Evolutionary conservation across 192 early-diverging fungal species (phyloP).

Genomic region (Dissophora globulifera): DNA sequence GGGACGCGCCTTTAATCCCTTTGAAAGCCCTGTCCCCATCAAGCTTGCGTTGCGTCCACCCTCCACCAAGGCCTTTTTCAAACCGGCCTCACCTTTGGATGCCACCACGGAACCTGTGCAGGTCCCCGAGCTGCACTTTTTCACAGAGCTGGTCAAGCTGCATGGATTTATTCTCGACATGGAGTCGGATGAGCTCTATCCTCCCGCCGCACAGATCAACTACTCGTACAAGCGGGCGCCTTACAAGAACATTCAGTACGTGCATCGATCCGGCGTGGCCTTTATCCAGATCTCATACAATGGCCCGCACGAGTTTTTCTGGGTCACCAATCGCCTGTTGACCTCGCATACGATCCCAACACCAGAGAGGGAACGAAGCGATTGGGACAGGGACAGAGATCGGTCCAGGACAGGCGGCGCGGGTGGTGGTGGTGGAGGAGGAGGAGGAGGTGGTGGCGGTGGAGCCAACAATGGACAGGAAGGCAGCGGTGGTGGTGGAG

Average conservation of each 20-base stretch:
- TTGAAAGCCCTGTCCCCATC: constrained; percentile 81
- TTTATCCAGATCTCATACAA: constrained; percentile 86
- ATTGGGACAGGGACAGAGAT: constrained; percentile 54
- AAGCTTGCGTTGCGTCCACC: constrained; percentile 72
- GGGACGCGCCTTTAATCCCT: constrained; percentile 86
- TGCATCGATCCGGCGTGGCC: constrained; percentile 89
- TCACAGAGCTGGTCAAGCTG: constrained; percentile 81
- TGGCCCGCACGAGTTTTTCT: constrained; percentile 77
- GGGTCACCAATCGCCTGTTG: constrained; percentile 88
- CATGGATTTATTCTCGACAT: constrained; percentile 92
- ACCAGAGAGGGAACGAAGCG: constrained; percentile 50
- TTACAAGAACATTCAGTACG: constrained; percentile 87
- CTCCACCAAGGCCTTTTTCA: constrained; percentile 54
- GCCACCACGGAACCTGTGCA: constrained; percentile 47
- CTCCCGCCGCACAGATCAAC: constrained; percentile 63
- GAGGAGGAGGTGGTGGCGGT: no score
- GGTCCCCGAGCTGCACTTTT: constrained; percentile 72
- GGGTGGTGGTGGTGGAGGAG: constrained; percentile 1
- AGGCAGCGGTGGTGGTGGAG: neutral
- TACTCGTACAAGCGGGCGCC: constrained; percentile 71
- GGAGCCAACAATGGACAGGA: neutral
- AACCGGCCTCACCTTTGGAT: constrained; percentile 16
- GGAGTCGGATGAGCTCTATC: constrained; percentile 86
- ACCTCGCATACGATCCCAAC: constrained; percentile 63
- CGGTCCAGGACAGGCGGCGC: constrained; percentile 32